Evolutionary conservation across 73 alveolate genomes (phyloP).

Genomic region (Paramecium caudatum): DNA sequence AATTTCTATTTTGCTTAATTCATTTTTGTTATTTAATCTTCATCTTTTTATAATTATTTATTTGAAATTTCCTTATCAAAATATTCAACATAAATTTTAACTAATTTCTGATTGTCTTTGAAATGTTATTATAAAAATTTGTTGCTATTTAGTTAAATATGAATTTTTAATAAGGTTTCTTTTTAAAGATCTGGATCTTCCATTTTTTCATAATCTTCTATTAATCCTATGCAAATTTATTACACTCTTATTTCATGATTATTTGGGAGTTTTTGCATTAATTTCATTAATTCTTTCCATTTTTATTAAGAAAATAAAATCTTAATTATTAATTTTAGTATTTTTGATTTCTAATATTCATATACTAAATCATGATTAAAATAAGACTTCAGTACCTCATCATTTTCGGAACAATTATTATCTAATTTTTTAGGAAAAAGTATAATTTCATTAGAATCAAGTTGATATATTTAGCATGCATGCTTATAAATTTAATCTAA

Average conservation of each 20-base stretch:
- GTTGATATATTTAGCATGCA: background rate
- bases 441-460: background rate
- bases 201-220: background rate
- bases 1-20: too few relatives aligned
- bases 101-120: too few relatives aligned
- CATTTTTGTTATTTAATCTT: too few relatives aligned
- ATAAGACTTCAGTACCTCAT: background rate
- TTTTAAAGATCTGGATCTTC: background rate
- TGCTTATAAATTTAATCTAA: background rate
- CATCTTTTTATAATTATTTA: too few relatives aligned
- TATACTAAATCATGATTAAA: slow-evolving; percentile 15
- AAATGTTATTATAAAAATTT: too few relatives aligned
- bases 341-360: background rate
- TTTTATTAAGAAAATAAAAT: background rate
- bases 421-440: background rate
- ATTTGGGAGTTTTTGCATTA: background rate
- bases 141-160: background rate
- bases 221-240: background rate
- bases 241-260: background rate
- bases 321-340: background rate
- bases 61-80: too few relatives aligned
- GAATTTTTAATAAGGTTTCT: background rate
- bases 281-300: background rate
- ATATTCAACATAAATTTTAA: too few relatives aligned
- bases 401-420: background rate